Conservation (phyloP, 2,329 filamentous ascomycete species). For the Grosmannia penicillata region DNA sequence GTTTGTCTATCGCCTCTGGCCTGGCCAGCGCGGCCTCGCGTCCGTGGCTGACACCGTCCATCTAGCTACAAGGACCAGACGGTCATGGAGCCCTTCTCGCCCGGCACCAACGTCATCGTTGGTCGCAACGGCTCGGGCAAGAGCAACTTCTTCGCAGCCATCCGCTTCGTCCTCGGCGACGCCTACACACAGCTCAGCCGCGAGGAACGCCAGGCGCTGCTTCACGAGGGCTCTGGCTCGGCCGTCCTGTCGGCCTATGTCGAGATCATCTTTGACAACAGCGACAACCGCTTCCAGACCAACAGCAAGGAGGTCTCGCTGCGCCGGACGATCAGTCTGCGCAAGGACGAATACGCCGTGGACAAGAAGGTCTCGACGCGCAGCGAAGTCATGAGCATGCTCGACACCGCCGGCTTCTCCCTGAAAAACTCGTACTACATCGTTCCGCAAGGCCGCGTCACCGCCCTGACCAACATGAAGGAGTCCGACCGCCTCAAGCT, state of each 20-base stretch:
- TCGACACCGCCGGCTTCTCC: conserved; percentile 93
- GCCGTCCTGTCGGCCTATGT: conserved; percentile 99
- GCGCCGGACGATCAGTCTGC: conserved; percentile 85
- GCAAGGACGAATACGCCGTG: conserved; percentile 97
- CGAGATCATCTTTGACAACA: conserved; percentile 97
- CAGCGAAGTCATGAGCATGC: conserved; percentile 81
- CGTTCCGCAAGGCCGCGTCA: conserved; percentile 92
- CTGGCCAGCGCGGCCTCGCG: not conserved
- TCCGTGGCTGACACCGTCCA: conserved; percentile 11
- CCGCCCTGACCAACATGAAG: conserved; percentile 96
- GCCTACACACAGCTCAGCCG: conserved; percentile 91
- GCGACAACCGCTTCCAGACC: conserved; percentile 86
- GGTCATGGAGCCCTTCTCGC: conserved; percentile 94
- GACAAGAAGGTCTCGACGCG: conserved; percentile 88
- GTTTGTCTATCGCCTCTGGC: conserved; percentile 29
- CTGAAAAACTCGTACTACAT: conserved; percentile 98
- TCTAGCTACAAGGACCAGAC: conserved; percentile 97
- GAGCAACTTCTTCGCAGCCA: conserved; percentile 98
- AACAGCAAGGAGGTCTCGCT: conserved; percentile 82
- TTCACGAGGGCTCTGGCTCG: conserved; percentile 96
- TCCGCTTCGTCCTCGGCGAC: conserved; percentile 96
- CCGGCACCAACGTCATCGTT: conserved; percentile 95
- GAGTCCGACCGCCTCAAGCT: conserved; percentile 80
- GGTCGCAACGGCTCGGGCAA: conserved; percentile 98
- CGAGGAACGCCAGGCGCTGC: conserved; percentile 84